These are phyloP conservation scores for Globisporangium splendens DNA, from an alignment of 352 stramenopile species.

Conservation along the genomic window DNA sequence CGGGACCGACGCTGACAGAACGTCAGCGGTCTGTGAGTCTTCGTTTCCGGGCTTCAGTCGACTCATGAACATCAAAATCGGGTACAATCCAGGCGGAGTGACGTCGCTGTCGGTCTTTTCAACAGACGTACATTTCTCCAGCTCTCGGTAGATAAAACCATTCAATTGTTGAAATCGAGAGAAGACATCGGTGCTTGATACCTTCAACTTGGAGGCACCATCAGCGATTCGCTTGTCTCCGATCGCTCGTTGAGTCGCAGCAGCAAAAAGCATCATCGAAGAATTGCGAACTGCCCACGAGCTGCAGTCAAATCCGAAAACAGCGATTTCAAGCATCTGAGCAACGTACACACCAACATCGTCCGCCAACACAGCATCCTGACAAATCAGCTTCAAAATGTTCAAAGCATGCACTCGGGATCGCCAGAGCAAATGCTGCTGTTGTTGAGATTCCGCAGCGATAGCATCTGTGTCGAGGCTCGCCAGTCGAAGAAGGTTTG, in stretches of 20 bases:
- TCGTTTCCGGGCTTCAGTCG: conserved; percentile 66
- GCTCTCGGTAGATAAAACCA: conserved; percentile 51
- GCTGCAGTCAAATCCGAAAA: conserved; percentile 81
- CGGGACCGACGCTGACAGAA: not conserved
- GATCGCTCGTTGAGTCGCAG: conserved; percentile 71
- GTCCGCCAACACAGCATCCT: conserved; percentile 83
- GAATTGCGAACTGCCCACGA: conserved; percentile 90
- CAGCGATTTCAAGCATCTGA: conserved; percentile 78
- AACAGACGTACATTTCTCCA: conserved; percentile 36
- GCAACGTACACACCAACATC: conserved; percentile 82
- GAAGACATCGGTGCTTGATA: conserved; percentile 75
- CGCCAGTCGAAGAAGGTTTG: conserved; percentile 60
- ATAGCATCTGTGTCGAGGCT: conserved; percentile 51
- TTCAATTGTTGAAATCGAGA: conserved; percentile 72
- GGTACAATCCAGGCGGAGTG: conserved; percentile 58
- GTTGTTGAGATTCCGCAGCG: conserved; percentile 20
- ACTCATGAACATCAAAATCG: conserved; percentile 77
- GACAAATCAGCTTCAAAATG: conserved; percentile 88
- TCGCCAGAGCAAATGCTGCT: conserved; percentile 64
- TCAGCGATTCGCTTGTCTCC: conserved; percentile 84
- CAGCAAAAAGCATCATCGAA: conserved; percentile 90
- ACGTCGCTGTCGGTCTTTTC: conserved; percentile 18
- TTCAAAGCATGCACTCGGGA: conserved; percentile 85
- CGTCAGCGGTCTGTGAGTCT: conserved; percentile 22
- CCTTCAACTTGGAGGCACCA: conserved; percentile 49